phyloP scores from a whole-genome alignment of 2,329 filamentous ascomycete species.

The Neofusicoccum umdonicola region DNA sequence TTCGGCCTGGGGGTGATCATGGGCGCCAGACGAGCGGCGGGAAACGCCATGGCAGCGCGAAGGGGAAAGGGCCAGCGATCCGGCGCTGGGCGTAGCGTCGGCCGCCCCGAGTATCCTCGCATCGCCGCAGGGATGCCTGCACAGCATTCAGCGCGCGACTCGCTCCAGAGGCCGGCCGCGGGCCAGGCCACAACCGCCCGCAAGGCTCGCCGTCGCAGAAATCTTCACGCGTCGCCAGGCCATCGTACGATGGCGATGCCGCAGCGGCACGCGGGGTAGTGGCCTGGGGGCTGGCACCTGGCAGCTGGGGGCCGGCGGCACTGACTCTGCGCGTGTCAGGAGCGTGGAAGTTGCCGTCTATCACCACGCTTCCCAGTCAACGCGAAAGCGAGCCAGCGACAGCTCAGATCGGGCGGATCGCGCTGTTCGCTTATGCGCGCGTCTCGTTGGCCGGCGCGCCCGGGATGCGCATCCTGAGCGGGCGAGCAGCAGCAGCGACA shows the following conservation, averaged over 20 bases:
- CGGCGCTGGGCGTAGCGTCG: conserved; percentile 4
- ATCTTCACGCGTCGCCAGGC: not conserved
- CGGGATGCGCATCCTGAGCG: not conserved
- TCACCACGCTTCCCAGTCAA: not conserved
- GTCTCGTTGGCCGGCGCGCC: not conserved
- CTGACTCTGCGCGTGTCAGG: conserved; percentile 12
- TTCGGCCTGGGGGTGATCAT: conserved; percentile 9
- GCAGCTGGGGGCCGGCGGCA: not conserved
- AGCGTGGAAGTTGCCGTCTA: conserved; percentile 11
- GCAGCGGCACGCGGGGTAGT: conserved; percentile 10
- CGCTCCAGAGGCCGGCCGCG: not conserved
- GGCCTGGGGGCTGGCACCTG: not conserved
- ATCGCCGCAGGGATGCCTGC: conserved; percentile 8
- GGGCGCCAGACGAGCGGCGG: conserved; percentile 7
- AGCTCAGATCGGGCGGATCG: conserved; percentile 13
- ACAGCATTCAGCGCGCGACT: not conserved
- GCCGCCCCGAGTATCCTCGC: conserved; percentile 2
- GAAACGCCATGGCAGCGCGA: conserved; percentile 9
- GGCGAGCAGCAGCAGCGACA: not conserved
- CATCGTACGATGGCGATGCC: not conserved
- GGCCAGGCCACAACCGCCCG: conserved; percentile 7
- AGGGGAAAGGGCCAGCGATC: conserved; percentile 10
- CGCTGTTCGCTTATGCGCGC: conserved; percentile 7
- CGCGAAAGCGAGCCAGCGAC: conserved; percentile 9
- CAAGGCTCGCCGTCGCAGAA: not conserved